These are phyloP conservation scores for Backusella liffmaniae DNA, from an alignment of 192 early-diverging fungal genomes.

Conservation along the genomic window DNA sequence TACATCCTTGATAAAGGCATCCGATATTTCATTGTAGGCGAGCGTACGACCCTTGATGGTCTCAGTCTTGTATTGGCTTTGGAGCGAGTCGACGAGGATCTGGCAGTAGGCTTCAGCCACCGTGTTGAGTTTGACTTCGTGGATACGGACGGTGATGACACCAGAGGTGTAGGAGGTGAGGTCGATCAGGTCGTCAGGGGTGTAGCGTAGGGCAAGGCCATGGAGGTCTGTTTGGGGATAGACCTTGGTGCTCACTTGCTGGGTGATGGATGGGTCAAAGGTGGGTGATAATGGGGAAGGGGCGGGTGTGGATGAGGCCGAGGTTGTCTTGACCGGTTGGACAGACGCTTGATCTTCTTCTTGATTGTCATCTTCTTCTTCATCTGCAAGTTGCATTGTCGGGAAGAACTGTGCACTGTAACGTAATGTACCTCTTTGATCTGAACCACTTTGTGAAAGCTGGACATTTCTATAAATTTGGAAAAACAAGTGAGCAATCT, in stretches of 20 bases:
- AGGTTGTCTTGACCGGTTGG: background rate
- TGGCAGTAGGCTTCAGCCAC: slow-evolving; percentile 40
- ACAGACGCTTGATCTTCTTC: slow-evolving; percentile 10
- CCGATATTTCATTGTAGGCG: slow-evolving; percentile 29
- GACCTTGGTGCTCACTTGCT: background rate
- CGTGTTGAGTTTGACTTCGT: slow-evolving; percentile 33
- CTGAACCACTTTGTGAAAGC: slow-evolving; percentile 22
- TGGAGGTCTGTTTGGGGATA: slow-evolving; percentile 22
- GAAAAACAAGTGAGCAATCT: background rate
- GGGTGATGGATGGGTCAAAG: no score
- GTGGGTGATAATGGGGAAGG: background rate
- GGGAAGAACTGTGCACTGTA: slow-evolving; percentile 45
- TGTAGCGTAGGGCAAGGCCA: slow-evolving; percentile 21
- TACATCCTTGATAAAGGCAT: slow-evolving; percentile 40
- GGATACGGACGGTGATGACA: slow-evolving; percentile 51
- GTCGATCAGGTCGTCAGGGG: slow-evolving; percentile 33
- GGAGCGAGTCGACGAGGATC: slow-evolving; percentile 44
- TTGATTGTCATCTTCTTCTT: background rate
- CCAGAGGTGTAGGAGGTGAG: slow-evolving; percentile 41
- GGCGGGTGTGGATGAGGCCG: background rate
- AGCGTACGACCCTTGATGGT: slow-evolving; percentile 26
- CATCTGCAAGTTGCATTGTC: slow-evolving; percentile 16
- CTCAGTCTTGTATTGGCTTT: slow-evolving; percentile 38
- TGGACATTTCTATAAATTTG: slow-evolving; percentile 19
- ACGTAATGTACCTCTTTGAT: slow-evolving; percentile 29